Evolutionary conservation across 148 eudicot species (phyloP).

Genomic region (Nyssa sinensis): DNA sequence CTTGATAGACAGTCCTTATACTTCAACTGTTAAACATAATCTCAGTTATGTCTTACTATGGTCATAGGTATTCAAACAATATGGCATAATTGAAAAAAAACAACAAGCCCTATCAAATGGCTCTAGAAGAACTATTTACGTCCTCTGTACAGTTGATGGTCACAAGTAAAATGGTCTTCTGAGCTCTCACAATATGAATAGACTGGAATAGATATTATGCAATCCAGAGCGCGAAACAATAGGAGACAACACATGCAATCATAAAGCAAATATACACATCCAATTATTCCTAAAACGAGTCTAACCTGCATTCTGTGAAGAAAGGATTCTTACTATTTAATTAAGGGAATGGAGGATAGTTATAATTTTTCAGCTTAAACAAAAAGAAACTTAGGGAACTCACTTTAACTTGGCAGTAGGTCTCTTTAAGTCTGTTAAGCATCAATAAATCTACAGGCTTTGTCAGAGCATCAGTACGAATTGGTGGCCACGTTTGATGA

Average conservation of each 20-base stretch:
- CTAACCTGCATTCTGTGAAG: constrained; percentile 2
- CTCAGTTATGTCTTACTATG: too few species aligned
- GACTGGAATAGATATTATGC: too few species aligned
- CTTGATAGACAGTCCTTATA: too few species aligned
- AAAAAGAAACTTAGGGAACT: constrained; percentile 21
- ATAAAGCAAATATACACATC: background rate
- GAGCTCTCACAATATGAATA: too few species aligned
- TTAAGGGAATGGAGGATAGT: background rate
- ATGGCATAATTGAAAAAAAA: too few species aligned
- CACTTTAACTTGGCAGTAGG: constrained; percentile 83
- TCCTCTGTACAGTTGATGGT: too few species aligned
- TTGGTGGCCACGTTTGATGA: constrained; percentile 99
- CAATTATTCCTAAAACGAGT: background rate
- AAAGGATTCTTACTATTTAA: background rate
- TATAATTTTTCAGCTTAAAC: background rate
- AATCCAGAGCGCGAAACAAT: too few species aligned
- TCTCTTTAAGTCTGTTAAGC: constrained; percentile 89
- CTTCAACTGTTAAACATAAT: too few species aligned
- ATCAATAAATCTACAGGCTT: constrained; percentile 84
- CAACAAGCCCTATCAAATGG: too few species aligned
- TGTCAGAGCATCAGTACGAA: constrained; percentile 81
- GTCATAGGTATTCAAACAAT: too few species aligned
- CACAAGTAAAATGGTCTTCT: too few species aligned
- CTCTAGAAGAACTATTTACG: too few species aligned
- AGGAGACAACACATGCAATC: background rate